phyloP scores from a whole-genome alignment of 2,329 filamentous ascomycete species.

The Penicillium sp. region DNA sequence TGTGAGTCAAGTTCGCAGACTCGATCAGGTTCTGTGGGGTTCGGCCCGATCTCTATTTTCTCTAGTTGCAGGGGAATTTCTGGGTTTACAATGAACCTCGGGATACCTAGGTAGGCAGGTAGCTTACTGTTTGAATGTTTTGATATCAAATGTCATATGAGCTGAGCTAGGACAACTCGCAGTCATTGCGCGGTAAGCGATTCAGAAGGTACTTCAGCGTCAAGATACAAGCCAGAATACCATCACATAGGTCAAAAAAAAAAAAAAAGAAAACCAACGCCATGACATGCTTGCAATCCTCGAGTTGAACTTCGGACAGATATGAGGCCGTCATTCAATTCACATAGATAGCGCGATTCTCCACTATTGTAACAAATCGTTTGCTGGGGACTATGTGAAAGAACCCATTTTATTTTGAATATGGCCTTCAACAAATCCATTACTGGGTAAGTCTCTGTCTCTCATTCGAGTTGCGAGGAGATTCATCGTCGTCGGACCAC shows the following conservation, averaged over 20 bases:
- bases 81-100: too few relatives aligned
- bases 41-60: neutral
- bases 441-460: constrained; percentile 50
- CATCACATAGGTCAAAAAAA: constrained; percentile 8
- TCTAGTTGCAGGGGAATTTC: too few relatives aligned
- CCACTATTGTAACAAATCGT: neutral
- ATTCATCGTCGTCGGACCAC: constrained; percentile 67
- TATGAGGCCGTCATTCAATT: neutral
- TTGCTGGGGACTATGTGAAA: neutral
- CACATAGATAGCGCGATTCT: constrained; percentile 1
- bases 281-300: constrained; percentile 22
- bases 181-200: constrained; percentile 5
- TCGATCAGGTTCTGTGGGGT: constrained; percentile 4
- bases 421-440: constrained; percentile 9
- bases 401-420: neutral
- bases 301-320: constrained; percentile 1
- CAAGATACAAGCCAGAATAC: constrained; percentile 12
- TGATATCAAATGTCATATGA: neutral
- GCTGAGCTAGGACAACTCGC: neutral
- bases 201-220: constrained; percentile 7
- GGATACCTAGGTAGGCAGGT: too few relatives aligned
- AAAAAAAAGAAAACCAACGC: constrained; percentile 20
- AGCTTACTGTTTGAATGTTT: neutral
- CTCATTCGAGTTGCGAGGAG: constrained; percentile 48
- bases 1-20: constrained; percentile 8